Evolutionary conservation across 2,329 filamentous ascomycete species (phyloP).

Genomic region (Zarea fungicola): DNA sequence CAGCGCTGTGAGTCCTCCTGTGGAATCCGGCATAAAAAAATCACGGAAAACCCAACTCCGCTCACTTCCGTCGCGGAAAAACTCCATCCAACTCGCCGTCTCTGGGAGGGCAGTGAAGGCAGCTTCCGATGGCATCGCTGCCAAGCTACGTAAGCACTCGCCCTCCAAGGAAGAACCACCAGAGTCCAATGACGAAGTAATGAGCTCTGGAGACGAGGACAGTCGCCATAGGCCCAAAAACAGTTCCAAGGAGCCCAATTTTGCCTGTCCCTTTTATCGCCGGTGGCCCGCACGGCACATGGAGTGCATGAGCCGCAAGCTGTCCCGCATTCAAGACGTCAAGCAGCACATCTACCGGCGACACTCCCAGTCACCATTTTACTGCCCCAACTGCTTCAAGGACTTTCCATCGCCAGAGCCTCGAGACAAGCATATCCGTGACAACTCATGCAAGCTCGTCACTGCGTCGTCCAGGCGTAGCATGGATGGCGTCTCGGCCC

Average conservation of each 20-base stretch:
- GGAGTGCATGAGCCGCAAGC: slow-evolving; percentile 15
- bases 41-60: background rate
- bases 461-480: background rate
- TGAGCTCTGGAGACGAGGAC: slow-evolving; percentile 9
- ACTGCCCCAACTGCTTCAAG: slow-evolving; percentile 15
- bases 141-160: no score
- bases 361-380: slow-evolving; percentile 11
- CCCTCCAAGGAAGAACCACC: background rate
- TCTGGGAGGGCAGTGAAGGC: no score
- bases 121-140: no score
- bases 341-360: slow-evolving; percentile 18
- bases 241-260: slow-evolving; percentile 4
- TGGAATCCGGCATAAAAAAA: background rate
- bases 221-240: slow-evolving; percentile 8
- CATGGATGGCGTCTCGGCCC: slow-evolving; percentile 11
- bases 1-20: background rate
- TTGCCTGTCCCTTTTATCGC: slow-evolving; percentile 18
- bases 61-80: no score
- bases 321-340: slow-evolving; percentile 19
- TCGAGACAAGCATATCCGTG: slow-evolving; percentile 12
- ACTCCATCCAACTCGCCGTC: no score
- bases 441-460: background rate
- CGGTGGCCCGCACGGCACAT: slow-evolving; percentile 13
- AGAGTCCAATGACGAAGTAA: background rate
- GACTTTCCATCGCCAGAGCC: background rate